A percentile compares a stretch with the other conserved stretches of the same genome.
phyloP scores from a whole-genome alignment of 2,329 filamentous ascomycete species.

The Blastomyces gilchristii region DNA sequence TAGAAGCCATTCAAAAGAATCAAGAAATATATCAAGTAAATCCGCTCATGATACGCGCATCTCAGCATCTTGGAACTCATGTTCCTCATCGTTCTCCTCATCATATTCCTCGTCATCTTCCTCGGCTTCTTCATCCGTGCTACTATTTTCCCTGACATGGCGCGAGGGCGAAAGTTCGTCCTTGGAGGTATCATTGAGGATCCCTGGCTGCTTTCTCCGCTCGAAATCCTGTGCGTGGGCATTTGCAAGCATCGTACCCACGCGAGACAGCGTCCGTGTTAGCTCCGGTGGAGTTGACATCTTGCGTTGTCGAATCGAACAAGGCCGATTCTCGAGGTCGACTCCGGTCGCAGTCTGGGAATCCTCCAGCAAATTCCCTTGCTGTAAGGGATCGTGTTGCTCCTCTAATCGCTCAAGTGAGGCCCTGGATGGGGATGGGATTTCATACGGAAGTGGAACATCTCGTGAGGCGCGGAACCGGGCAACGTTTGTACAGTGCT shows the following conservation, averaged over 20 bases:
- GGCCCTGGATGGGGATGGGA: constrained; percentile 21
- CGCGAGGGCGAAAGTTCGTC: constrained; percentile 25
- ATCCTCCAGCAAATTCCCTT: not conserved
- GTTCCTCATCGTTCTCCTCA: not conserved
- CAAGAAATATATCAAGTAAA: not conserved
- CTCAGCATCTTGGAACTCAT: constrained; percentile 3
- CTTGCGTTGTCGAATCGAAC: not conserved
- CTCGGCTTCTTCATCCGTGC: constrained; percentile 30
- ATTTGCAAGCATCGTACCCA: constrained; percentile 61
- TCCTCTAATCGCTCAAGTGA: not conserved
- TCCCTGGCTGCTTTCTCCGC: constrained; percentile 53
- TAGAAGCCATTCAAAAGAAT: not conserved
- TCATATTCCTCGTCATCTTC: constrained; percentile 15
- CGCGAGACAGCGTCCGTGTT: constrained; percentile 34
- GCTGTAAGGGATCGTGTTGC: not conserved
- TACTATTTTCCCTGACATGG: constrained; percentile 25
- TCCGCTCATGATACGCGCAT: not conserved
- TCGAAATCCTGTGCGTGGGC: constrained; percentile 91
- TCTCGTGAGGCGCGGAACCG: constrained; percentile 85
- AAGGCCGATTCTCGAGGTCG: not conserved
- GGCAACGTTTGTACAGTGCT: constrained; percentile 86
- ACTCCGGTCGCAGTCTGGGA: not conserved
- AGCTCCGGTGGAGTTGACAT: not conserved
- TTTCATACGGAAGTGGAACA: constrained; percentile 69
- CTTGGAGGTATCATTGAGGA: constrained; percentile 29